Evolutionary conservation across 2,329 filamentous ascomycete genomes (phyloP).

Genomic region (Clarireedia hainanense): DNA sequence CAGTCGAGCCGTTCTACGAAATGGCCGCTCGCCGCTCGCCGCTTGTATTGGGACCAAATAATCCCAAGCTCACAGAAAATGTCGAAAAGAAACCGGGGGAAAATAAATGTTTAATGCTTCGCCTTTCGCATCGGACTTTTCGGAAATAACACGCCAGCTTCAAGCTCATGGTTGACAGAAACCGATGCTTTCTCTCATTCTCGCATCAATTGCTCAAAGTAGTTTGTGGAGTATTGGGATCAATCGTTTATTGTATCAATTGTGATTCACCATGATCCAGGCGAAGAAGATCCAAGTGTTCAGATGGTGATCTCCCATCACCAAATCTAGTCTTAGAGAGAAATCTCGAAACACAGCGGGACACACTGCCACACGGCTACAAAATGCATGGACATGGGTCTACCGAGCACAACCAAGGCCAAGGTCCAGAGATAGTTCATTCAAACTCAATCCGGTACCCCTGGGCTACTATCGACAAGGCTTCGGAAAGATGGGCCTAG

Average conservation of each 20-base stretch:
- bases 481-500: conserved; percentile 19
- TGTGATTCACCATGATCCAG: conserved; percentile 23
- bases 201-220: conserved; percentile 7
- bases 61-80: conserved; percentile 11
- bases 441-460: conserved; percentile 20
- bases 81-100: neutral
- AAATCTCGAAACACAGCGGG: conserved; percentile 20
- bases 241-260: conserved; percentile 18
- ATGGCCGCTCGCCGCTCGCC: conserved; percentile 3
- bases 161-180: neutral
- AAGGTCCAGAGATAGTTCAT: conserved; percentile 12
- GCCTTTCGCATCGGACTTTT: neutral
- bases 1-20: conserved; percentile 17
- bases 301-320: conserved; percentile 23
- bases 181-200: neutral
- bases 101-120: neutral
- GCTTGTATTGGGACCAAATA: conserved; percentile 17
- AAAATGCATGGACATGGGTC: conserved; percentile 13
- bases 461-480: conserved; percentile 27
- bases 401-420: conserved; percentile 14
- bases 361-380: conserved; percentile 17
- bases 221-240: conserved; percentile 4
- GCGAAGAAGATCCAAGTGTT: conserved; percentile 26
- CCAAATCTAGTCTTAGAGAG: conserved; percentile 17
- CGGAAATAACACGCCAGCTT: conserved; percentile 1